These are phyloP conservation scores for Chlamydomonas schloesseri DNA, from an alignment of 139 green algal genomes.

Conservation along the genomic window DNA sequence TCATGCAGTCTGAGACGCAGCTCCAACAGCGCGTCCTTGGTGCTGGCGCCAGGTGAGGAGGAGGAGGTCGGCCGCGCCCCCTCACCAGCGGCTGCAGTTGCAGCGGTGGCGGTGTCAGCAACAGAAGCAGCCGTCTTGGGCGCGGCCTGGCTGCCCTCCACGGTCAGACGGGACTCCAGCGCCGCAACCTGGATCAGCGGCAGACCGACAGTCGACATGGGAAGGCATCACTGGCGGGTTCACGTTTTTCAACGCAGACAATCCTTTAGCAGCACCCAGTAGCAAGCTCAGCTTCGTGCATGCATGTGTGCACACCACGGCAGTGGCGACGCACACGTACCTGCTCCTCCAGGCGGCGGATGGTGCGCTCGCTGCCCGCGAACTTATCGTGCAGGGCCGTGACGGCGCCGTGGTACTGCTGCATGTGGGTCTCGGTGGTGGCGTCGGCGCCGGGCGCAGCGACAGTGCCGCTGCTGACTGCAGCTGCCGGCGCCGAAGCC, in stretches of 20 bases:
- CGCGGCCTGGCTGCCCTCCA: background rate
- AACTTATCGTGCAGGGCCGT: conserved; percentile 13
- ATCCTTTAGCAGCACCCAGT: too few species aligned
- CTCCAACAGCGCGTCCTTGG: background rate
- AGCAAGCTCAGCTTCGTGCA: background rate
- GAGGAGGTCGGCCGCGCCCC: too few species aligned
- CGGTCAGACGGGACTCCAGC: background rate
- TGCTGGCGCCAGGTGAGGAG: background rate
- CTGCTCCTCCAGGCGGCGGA: conserved; percentile 27
- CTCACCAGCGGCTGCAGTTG: background rate
- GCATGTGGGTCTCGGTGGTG: background rate
- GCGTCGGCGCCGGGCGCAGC: background rate
- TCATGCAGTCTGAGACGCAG: background rate
- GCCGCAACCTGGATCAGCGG: conserved; percentile 11
- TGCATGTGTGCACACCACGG: background rate
- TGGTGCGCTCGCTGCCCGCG: conserved; percentile 28
- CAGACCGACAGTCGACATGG: too few species aligned
- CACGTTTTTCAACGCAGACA: too few species aligned
- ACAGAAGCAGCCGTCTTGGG: background rate
- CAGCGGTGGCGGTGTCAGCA: background rate
- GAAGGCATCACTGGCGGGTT: too few species aligned
- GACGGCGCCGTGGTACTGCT: conserved; percentile 18
- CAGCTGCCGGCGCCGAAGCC: too few species aligned
- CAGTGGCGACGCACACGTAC: background rate
- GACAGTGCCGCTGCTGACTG: too few species aligned